phyloP scores from a whole-genome alignment of 768 basidiomycete genomes.

The Antrodiella citrinella region DNA sequence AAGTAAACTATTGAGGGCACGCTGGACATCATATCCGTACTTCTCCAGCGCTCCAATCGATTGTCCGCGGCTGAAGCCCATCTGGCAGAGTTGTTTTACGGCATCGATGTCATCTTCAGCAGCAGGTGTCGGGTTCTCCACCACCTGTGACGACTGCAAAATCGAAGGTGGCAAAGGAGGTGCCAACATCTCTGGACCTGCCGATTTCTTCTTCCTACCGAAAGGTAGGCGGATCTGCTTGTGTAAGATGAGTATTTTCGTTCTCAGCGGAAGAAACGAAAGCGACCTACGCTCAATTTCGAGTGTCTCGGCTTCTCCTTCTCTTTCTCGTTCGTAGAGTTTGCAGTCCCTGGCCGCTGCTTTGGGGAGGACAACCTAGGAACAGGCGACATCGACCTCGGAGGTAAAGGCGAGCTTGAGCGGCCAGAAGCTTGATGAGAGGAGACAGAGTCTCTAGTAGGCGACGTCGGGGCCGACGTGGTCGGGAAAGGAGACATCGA shows the following conservation, averaged over 20 bases:
- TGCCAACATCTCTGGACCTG: conserved; percentile 22
- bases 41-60: conserved; percentile 81
- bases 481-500: conserved; percentile 26
- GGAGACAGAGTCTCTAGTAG: conserved; percentile 25
- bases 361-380: conserved; percentile 48
- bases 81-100: conserved; percentile 72
- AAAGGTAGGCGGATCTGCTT: conserved; percentile 71
- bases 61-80: conserved; percentile 86
- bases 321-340: conserved; percentile 46
- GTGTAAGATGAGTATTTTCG: conserved; percentile 5
- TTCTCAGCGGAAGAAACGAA: not conserved
- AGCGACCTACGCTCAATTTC: conserved; percentile 63
- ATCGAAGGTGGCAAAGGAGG: conserved; percentile 32
- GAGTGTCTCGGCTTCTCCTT: conserved; percentile 48
- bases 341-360: conserved; percentile 48
- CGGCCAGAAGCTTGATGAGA: conserved; percentile 20
- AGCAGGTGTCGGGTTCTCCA: conserved; percentile 44
- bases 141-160: conserved; percentile 25
- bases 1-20: conserved; percentile 70
- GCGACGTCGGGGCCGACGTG: conserved; percentile 33
- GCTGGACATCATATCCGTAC: conserved; percentile 74
- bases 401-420: conserved; percentile 36
- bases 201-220: conserved; percentile 64
- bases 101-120: conserved; percentile 66
- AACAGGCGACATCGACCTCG: conserved; percentile 46